Base-by-base conservation (phyloP, 306 rosid species). In the Alnus glutinosa region DNA sequence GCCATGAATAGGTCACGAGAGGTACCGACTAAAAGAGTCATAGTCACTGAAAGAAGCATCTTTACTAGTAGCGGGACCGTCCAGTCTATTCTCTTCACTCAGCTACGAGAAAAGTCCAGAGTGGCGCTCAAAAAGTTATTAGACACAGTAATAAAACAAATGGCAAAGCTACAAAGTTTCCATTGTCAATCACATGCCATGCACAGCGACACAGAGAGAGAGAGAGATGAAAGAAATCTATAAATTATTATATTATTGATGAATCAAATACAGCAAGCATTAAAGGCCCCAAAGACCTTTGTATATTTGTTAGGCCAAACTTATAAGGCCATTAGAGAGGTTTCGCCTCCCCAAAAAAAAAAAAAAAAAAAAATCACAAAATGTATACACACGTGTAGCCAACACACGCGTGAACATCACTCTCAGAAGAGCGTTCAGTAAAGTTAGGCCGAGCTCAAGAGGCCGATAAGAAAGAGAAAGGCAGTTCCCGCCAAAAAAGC, bases 211-310 rank as follows among this genome's bases (percentile, higher is more conserved):
- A 50, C 10, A 34, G 2, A 77, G 36, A 80, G n/a, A 59, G 2
- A 39, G 10, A 55, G 74, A 4, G 44, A 46, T 32, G 18, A 77
- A 46, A 15, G 51, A 80, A 28, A 79, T 73, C 32, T 79, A 18
- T 77, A 77, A 77, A 69, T 78, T 77, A 70, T 79, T 58, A 74
- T 70, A 70, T 80, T 70, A 70, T 80, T 89, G 44, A 72, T 78
- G 87, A 85, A 87, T 79, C 85, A 85, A 85, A 85, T 87, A 92
- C 59, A 85, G 76, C 92, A 88, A 87, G 63, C 91, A 74, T 61
- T 84, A 81, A 91, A 86, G 97, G 98, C 96, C 95, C 98, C 97
- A 91, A 87, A 91, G 93, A 88, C 98, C 91, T 79, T 82, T 75
- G 46, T 75, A 30, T 81, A 68, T 68, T 72, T 69, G 71, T 80